Percentiles rank a stretch among this genome's conserved stretches.
Conservation (phyloP, 306 rosid species). For the Geum urbanum region DNA sequence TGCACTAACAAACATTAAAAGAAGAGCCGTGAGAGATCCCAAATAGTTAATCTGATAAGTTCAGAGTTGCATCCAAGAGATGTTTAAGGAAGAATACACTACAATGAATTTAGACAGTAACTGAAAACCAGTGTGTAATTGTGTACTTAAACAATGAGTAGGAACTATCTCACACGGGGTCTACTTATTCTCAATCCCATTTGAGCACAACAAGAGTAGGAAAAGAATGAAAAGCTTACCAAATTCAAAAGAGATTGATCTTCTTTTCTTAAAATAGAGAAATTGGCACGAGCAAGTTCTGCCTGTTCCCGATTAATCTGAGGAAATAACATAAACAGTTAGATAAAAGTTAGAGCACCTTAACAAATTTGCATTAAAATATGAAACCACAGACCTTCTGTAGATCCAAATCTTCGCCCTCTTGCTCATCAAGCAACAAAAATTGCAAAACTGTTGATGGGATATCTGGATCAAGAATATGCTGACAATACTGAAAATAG, state of each 20-base stretch:
- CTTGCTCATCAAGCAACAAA: slow-evolving; percentile 75
- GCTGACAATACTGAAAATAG: slow-evolving; percentile 93
- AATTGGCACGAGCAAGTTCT: slow-evolving; percentile 81
- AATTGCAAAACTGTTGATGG: slow-evolving; percentile 81
- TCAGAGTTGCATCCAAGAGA: not conserved
- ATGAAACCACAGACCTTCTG: slow-evolving; percentile 57
- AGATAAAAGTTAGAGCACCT: slow-evolving; percentile 5
- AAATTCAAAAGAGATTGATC: slow-evolving; percentile 77
- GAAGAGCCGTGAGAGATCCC: not conserved
- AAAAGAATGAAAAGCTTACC: slow-evolving; percentile 45
- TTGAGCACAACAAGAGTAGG: not conserved
- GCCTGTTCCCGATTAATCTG: slow-evolving; percentile 89
- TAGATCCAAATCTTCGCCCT: slow-evolving; percentile 76
- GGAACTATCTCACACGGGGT: not conserved
- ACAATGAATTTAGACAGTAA: not conserved
- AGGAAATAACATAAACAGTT: slow-evolving; percentile 13
- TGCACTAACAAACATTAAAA: not conserved
- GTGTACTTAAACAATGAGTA: not conserved
- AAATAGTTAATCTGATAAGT: not conserved
- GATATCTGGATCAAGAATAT: slow-evolving; percentile 84
- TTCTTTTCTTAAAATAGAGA: slow-evolving; percentile 79
- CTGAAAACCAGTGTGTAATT: not conserved
- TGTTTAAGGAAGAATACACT: not conserved
- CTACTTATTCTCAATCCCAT: not conserved
- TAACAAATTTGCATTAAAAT: slow-evolving; percentile 5